Evolutionary conservation across 2,329 filamentous ascomycete species (phyloP), one percentile per base, ranked within the genome.

Genomic region (Mycosphaerella sp.): DNA sequence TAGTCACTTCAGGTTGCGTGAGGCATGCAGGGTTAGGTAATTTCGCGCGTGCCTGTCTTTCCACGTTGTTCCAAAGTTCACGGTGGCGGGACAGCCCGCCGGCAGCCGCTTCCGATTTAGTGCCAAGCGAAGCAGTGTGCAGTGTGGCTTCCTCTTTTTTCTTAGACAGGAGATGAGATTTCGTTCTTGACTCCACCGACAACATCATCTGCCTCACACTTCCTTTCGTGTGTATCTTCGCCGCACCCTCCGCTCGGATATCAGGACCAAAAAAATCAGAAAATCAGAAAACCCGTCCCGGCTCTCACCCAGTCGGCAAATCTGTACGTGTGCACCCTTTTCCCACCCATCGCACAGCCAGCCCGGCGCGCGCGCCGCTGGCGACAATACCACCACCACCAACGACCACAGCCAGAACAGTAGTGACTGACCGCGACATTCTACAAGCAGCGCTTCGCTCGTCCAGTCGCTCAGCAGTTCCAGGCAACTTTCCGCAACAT

Each of bases 191-290:
- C 38, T 46, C 36, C 40, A 14, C 32, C 41, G 29, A 46, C 50
- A 46, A 47, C 36, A 36, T 41, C 55, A 54, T 46, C 48, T 51
- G 32, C 42, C 43, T 31, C 39, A 47, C 45, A 53, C 36, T 45
- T 46, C 46, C 52, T 41, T 55, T 40, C 45, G 51, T 53, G 48
- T 51, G 48, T 43, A 31, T 51, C 46, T 51, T 51, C 50, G 46
- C 54, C 50, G 54, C 49, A 45, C 54, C 36, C 45, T 51, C 51
- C 48, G 45, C 50, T 59, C 61, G 60, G 52, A 63, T 48, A 56
- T 53, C 54, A 65, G 59, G 57, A 53, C 64, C 63, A 66, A 72
- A 72, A 72, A 73, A 70, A 72, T 66, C 49, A 58, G 64, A 69
- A 69, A 69, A 65, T 55, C 57, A 62, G 49, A 66, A 72, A 61